Evolutionary conservation across 768 basidiomycete species (phyloP).

Genomic region (Rhodosporidiobolus odoratus): DNA sequence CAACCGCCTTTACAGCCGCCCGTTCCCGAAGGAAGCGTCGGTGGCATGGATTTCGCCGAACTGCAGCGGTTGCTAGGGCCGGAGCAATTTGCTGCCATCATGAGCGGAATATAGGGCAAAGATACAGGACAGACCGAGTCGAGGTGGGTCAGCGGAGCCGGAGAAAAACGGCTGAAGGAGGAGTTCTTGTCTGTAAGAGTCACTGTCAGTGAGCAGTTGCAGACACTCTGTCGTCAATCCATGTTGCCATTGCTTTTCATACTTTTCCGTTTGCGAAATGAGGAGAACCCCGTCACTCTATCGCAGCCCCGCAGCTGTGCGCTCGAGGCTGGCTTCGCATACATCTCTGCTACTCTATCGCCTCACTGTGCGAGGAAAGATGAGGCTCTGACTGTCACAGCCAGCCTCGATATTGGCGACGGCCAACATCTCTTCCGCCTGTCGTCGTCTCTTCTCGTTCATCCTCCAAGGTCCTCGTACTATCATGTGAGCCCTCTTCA

Average conservation of each 20-base stretch:
- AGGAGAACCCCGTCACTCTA: too few species aligned
- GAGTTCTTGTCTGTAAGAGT: too few species aligned
- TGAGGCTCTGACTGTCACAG: too few species aligned
- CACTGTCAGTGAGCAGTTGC: too few species aligned
- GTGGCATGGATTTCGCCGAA: conserved; percentile 24
- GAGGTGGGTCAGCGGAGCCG: not conserved
- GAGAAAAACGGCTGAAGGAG: not conserved
- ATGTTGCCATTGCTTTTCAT: too few species aligned
- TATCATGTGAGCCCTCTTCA: not conserved
- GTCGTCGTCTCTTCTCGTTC: not conserved
- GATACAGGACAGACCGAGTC: not conserved
- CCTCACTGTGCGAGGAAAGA: too few species aligned
- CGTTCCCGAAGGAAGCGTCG: conserved; percentile 5
- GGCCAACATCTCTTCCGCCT: not conserved
- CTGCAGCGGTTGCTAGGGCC: conserved; percentile 26
- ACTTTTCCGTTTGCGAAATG: too few species aligned
- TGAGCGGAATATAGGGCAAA: conserved; percentile 13
- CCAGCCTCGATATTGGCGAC: not conserved
- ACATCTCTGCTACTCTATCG: too few species aligned
- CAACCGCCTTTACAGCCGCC: not conserved
- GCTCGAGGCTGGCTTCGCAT: too few species aligned
- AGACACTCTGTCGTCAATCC: too few species aligned
- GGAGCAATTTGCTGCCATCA: conserved; percentile 24
- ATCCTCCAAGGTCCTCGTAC: not conserved
- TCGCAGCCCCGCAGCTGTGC: too few species aligned